Conservation (phyloP, 1,284 basidiomycete genomes). For the Puccinia polysora region DNA sequence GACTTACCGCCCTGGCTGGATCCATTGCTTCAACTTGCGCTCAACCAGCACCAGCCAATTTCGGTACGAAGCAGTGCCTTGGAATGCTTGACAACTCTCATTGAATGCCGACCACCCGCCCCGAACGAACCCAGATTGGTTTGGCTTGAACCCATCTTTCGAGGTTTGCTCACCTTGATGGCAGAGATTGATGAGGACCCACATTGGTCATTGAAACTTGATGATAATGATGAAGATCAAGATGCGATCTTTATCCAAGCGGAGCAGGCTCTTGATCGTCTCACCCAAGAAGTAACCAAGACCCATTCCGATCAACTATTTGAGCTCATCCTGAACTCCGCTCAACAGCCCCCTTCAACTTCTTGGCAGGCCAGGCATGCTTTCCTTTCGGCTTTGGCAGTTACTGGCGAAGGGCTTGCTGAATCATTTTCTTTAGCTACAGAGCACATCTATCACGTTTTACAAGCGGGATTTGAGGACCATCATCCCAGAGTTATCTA, state of each 20-base stretch:
- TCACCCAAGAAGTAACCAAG: constrained; percentile 19
- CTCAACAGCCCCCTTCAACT: not conserved
- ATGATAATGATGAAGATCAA: constrained; percentile 22
- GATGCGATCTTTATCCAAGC: constrained; percentile 28
- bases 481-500: constrained; percentile 24
- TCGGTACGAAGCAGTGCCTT: constrained; percentile 1
- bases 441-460: constrained; percentile 2
- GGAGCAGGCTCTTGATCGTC: constrained; percentile 32
- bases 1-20: constrained; percentile 5
- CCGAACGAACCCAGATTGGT: not conserved
- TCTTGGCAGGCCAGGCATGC: constrained; percentile 27
- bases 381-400: constrained; percentile 18
- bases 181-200: constrained; percentile 19
- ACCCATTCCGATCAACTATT: constrained; percentile 33
- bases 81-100: constrained; percentile 13
- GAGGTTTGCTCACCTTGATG: constrained; percentile 3
- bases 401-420: constrained; percentile 20
- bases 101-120: not conserved
- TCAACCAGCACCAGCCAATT: not conserved
- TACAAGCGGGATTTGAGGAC: constrained; percentile 21
- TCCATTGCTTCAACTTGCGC: constrained; percentile 9
- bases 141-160: constrained; percentile 6
- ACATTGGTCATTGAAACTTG: constrained; percentile 6
- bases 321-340: constrained; percentile 12
- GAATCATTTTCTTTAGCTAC: constrained; percentile 28